Evolutionary conservation across 2,329 filamentous ascomycete species (phyloP).

Genomic region (Claviceps arundinis): DNA sequence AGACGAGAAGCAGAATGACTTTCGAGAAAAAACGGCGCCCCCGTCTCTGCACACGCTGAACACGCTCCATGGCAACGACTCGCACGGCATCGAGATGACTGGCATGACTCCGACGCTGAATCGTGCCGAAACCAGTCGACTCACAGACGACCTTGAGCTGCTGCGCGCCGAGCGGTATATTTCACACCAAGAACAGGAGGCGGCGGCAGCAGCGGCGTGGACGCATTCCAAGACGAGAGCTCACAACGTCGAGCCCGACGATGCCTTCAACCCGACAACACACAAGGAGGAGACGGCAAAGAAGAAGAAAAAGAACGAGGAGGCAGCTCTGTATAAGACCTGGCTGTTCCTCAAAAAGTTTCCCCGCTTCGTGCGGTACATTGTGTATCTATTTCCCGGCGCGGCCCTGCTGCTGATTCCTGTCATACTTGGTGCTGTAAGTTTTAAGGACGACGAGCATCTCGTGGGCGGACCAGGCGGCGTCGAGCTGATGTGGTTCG

Average conservation of each 20-base stretch:
- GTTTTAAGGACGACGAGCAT: slow-evolving; percentile 22
- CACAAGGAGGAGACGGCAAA: slow-evolving; percentile 16
- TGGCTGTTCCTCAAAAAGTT: slow-evolving; percentile 35
- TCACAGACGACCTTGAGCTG: slow-evolving; percentile 36
- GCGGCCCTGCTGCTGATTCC: slow-evolving; percentile 32
- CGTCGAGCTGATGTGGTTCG: slow-evolving; percentile 77
- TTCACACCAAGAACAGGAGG: slow-evolving; percentile 28
- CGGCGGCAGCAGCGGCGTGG: slow-evolving; percentile 6
- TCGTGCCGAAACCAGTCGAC: slow-evolving; percentile 22
- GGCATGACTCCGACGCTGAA: slow-evolving; percentile 13
- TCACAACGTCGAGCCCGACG: slow-evolving; percentile 26
- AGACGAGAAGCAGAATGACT: slow-evolving; percentile 5
- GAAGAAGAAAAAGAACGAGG: slow-evolving; percentile 19
- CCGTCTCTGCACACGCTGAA: slow-evolving; percentile 19
- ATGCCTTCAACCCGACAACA: slow-evolving; percentile 29
- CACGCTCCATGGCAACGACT: slow-evolving; percentile 14
- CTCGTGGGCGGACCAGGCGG: slow-evolving; percentile 54
- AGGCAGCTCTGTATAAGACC: slow-evolving; percentile 25
- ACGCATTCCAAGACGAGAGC: slow-evolving; percentile 17
- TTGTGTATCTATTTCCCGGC: slow-evolving; percentile 34
- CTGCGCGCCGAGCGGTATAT: slow-evolving; percentile 33
- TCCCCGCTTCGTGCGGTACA: slow-evolving; percentile 34
- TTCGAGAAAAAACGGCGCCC: slow-evolving; percentile 13
- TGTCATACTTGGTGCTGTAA: slow-evolving; percentile 29
- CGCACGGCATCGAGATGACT: slow-evolving; percentile 10